phyloP scores from a whole-genome alignment of 2,329 filamentous ascomycete species.

The Aspergillus hortae region DNA sequence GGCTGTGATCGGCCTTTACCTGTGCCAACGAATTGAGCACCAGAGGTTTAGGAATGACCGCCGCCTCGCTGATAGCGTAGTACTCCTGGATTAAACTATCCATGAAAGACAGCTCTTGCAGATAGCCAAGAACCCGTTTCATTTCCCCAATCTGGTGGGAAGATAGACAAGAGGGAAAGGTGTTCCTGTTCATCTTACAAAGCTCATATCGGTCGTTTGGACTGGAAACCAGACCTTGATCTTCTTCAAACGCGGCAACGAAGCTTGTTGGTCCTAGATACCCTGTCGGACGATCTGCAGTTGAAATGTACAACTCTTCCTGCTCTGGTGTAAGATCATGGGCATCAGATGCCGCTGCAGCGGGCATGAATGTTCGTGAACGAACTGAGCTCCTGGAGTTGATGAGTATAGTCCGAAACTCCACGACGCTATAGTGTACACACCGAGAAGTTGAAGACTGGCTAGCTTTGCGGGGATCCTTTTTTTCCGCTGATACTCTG shows the following conservation, averaged over 20 bases:
- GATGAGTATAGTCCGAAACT: neutral
- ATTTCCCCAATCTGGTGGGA: conserved; percentile 21
- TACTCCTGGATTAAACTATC: conserved; percentile 19
- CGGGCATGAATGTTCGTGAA: neutral
- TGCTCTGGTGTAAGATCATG: neutral
- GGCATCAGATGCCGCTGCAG: neutral
- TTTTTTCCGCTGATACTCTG: conserved; percentile 2
- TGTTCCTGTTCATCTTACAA: conserved; percentile 1
- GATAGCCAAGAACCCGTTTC: conserved; percentile 13
- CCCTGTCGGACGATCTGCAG: conserved; percentile 17
- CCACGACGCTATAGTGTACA: neutral
- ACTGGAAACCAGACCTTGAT: conserved; percentile 17
- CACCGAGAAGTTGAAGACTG: neutral
- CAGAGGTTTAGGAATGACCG: conserved; percentile 34
- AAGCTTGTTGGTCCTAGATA: conserved; percentile 36
- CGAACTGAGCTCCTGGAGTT: neutral
- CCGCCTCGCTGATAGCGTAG: conserved; percentile 26
- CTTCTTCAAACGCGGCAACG: conserved; percentile 23
- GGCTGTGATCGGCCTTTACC: conserved; percentile 12
- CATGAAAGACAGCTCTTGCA: conserved; percentile 15
- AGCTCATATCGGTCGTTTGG: neutral
- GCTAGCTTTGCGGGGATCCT: neutral
- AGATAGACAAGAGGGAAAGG: conserved; percentile 5
- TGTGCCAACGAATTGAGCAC: conserved; percentile 29
- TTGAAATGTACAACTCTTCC: conserved; percentile 3